A percentile compares a stretch with the other conserved stretches of the same genome.
Evolutionary conservation across 768 basidiomycete species (phyloP).

Genomic region (Gautieria morchelliformis): DNA sequence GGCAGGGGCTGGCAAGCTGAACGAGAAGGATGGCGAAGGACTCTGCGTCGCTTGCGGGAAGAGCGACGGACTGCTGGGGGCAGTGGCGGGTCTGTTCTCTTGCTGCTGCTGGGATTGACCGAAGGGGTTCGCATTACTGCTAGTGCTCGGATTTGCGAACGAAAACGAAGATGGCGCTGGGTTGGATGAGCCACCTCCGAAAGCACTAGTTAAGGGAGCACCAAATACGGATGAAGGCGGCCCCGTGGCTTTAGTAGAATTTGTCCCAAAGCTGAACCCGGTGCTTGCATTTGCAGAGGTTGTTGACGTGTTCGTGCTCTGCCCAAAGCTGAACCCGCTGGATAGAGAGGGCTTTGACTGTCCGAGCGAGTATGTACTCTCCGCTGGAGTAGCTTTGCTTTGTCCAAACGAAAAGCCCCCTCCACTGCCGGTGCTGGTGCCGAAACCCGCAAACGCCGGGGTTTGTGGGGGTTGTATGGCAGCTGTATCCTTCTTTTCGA

Average conservation of each 20-base stretch:
- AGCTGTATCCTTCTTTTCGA: conserved; percentile 14
- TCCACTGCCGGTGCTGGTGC: conserved; percentile 23
- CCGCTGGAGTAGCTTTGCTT: conserved; percentile 2
- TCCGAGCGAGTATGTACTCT: conserved; percentile 36
- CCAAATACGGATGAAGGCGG: background rate
- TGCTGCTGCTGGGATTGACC: conserved; percentile 21
- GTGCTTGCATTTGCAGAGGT: conserved; percentile 20
- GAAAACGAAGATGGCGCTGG: conserved; percentile 7
- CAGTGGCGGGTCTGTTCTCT: background rate
- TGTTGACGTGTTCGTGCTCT: conserved; percentile 25
- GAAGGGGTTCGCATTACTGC: conserved; percentile 29
- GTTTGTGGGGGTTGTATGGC: conserved; percentile 6
- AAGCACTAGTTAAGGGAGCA: background rate
- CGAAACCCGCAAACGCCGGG: conserved; percentile 16
- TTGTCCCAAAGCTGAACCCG: conserved; percentile 2
- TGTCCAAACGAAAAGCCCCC: conserved; percentile 21
- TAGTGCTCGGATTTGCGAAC: conserved; percentile 32
- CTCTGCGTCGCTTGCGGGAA: background rate
- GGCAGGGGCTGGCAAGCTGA: background rate
- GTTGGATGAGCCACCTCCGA: background rate
- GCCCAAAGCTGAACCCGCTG: conserved; percentile 18
- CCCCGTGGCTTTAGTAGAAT: background rate
- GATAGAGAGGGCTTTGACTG: conserved; percentile 16
- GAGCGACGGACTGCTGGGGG: conserved; percentile 4
- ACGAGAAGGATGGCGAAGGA: conserved; percentile 4